Evolutionary conservation across 257 asterid genomes (phyloP), one percentile per base, ranked within the genome.

Genomic region (Pogostemon cablin): DNA sequence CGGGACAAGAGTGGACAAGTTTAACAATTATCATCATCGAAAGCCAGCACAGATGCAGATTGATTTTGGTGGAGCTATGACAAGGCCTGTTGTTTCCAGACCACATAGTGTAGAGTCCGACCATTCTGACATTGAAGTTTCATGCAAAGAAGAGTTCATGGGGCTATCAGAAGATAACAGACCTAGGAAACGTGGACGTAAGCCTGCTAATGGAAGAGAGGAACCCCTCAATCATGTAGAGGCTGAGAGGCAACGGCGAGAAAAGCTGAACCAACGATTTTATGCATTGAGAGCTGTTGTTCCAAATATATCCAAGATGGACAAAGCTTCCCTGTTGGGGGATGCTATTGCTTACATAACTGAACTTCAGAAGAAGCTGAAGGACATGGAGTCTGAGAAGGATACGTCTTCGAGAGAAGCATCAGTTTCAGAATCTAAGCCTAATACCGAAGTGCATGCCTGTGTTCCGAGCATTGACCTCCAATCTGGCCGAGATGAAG

Each of bases 261-360:
- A 93, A 58, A 93, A 93, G 87, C 87, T 93, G 61, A 93, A 88
- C 78, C 98, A 90, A 76, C 83, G 96, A 3, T 93, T 93, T 56
- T 93, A 90, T 43, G 98, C 97, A 0, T 67, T 93, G 9, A 78
- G 98, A 77, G 97, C 97, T 0, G 96, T 93, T 1, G 98, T 93
- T 4, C 97, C 97, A 0, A 93, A 86, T 63, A 91, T 93, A 44
- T 88, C 97, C 39, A 91, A 93, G 75, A 91, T 91, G 98, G 98
- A 93, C 75, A 91, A 91, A 84, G 98, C 97, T 53, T 93, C 98
- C 39, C 92, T 93, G 7, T 71, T 93, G 69, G 97, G 97, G 55
- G 98, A 89, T 60, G 96, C 98, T 48, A 89, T 93, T 73, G 90
- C 97, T 58, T 87, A 93, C 90, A 90, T 93, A 62, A 89, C 96